Percentiles rank a stretch among this genome's conserved stretches.
phyloP scores from a whole-genome alignment of 2,329 filamentous ascomycete species.

The Cladosporium sp. region DNA sequence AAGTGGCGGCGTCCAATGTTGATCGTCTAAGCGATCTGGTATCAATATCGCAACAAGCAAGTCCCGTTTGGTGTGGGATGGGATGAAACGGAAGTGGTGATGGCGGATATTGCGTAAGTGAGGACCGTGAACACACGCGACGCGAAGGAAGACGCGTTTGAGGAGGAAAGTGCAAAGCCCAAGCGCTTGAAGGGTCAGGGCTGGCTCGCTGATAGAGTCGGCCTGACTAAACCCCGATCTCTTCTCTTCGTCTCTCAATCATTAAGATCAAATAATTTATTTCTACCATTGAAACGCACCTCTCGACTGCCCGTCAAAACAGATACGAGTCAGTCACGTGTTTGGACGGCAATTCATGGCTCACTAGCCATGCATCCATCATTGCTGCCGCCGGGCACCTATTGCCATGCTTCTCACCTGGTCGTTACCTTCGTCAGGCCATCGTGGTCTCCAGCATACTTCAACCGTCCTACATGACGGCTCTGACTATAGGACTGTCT shows the following conservation, averaged over 20 bases:
- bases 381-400: background rate
- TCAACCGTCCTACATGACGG: background rate
- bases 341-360: background rate
- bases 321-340: background rate
- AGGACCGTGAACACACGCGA: conserved; percentile 3
- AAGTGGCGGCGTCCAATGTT: background rate
- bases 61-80: background rate
- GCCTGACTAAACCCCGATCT: background rate
- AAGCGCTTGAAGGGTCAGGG: background rate
- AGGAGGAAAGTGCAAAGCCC: background rate
- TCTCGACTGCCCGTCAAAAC: background rate
- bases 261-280: background rate
- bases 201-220: background rate
- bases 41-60: background rate
- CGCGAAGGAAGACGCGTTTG: conserved; percentile 6
- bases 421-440: background rate
- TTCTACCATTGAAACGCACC: background rate
- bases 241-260: background rate
- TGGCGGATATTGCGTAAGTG: background rate
- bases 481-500: background rate
- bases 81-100: too few species aligned
- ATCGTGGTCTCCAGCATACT: background rate
- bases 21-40: background rate
- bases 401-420: background rate
- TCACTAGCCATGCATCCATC: background rate